Evolutionary conservation across 768 basidiomycete genomes (phyloP).

Genomic region (Lactifluus piperatus): DNA sequence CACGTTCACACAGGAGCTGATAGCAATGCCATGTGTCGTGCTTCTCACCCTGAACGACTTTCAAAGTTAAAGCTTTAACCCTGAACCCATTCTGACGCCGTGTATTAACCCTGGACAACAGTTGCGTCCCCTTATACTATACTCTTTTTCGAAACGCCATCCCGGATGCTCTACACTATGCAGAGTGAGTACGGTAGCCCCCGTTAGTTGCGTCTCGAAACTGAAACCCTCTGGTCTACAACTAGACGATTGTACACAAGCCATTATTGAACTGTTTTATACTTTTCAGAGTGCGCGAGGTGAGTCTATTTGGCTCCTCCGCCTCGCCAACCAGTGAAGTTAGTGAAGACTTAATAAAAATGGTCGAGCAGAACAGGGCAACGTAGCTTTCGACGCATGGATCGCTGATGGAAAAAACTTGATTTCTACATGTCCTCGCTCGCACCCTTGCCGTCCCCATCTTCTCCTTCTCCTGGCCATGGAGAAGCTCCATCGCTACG

Average conservation of each 20-base stretch:
- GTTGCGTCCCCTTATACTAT: too few species aligned
- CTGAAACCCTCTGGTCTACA: background rate
- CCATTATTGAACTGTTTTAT: background rate
- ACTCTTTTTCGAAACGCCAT: too few species aligned
- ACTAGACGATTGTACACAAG: background rate
- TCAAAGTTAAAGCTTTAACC: too few species aligned
- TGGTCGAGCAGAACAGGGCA: background rate
- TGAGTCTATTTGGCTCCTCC: background rate
- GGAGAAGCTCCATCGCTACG: background rate
- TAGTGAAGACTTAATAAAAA: background rate
- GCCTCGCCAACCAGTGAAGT: background rate
- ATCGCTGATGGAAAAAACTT: background rate
- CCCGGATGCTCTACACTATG: background rate
- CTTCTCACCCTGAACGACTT: too few species aligned
- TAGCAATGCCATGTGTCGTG: background rate
- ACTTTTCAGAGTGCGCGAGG: background rate
- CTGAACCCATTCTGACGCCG: background rate
- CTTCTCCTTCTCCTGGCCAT: background rate
- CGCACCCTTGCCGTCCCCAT: background rate
- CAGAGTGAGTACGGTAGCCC: background rate
- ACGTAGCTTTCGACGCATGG: background rate
- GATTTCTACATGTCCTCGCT: background rate
- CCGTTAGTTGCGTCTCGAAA: background rate
- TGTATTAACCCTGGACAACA: too few species aligned
- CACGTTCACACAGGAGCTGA: too few species aligned